These are phyloP conservation scores for Marasmius oreades DNA, from an alignment of 1,284 basidiomycete species.

Conservation along the genomic window DNA sequence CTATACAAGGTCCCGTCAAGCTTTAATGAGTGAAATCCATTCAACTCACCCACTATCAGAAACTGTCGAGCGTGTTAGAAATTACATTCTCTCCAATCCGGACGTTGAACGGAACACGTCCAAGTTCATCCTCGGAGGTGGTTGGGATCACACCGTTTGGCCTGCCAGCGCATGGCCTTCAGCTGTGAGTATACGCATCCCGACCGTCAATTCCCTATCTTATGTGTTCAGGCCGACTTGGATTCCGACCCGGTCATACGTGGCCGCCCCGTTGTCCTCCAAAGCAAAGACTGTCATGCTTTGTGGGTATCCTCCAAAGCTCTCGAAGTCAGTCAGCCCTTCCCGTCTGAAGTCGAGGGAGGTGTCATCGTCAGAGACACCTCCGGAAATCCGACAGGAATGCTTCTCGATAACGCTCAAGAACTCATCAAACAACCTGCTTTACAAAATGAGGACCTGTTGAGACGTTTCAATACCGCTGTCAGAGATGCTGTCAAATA, in stretches of 20 bases:
- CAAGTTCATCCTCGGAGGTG: constrained; percentile 76
- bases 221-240: constrained; percentile 58
- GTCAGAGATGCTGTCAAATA: constrained; percentile 64
- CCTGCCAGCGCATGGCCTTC: constrained; percentile 66
- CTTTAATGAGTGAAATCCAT: constrained; percentile 5
- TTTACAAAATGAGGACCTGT: constrained; percentile 61
- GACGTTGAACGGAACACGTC: constrained; percentile 52
- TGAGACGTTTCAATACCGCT: constrained; percentile 60
- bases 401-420: constrained; percentile 72
- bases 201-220: neutral
- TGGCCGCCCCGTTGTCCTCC: constrained; percentile 69
- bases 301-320: constrained; percentile 77
- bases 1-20: constrained; percentile 44
- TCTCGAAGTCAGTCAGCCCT: constrained; percentile 54
- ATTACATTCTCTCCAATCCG: constrained; percentile 59
- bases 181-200: constrained; percentile 45
- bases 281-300: constrained; percentile 88
- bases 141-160: constrained; percentile 91
- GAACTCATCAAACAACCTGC: constrained; percentile 60
- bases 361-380: constrained; percentile 76
- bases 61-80: constrained; percentile 59
- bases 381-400: constrained; percentile 68
- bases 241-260: constrained; percentile 66
- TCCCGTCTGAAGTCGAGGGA: constrained; percentile 70
- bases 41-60: constrained; percentile 35